Conservation (phyloP, 1,284 basidiomycete species). For the Amylostereum areolatum region DNA sequence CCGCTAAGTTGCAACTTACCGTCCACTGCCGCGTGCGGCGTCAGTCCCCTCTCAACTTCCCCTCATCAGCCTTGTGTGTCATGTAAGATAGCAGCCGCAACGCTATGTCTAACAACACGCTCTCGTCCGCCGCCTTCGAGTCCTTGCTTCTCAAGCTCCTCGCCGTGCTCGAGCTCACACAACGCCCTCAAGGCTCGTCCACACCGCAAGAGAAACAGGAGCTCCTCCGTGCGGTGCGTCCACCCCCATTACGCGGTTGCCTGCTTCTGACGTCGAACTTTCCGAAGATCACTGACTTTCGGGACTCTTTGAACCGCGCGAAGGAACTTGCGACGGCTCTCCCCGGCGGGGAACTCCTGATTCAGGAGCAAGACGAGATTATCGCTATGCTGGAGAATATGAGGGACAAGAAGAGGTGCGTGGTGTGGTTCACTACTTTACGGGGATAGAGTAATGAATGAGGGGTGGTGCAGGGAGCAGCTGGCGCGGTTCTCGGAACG, state of each 20-base stretch:
- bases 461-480: constrained; percentile 25
- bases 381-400: constrained; percentile 56
- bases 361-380: constrained; percentile 59
- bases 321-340: constrained; percentile 49
- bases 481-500: constrained; percentile 33
- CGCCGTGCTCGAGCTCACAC: constrained; percentile 47
- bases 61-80: neutral
- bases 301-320: constrained; percentile 45
- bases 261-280: neutral
- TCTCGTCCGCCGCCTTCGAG: constrained; percentile 43
- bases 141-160: constrained; percentile 47
- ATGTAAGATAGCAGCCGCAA: neutral
- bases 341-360: constrained; percentile 60
- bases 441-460: neutral
- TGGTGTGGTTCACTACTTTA: neutral
- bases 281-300: constrained; percentile 60
- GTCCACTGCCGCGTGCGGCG: too few relatives aligned
- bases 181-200: constrained; percentile 41
- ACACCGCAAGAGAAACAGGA: constrained; percentile 54
- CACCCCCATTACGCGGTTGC: neutral
- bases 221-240: constrained; percentile 54
- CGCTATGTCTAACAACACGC: constrained; percentile 10
- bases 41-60: neutral
- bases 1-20: too few relatives aligned
- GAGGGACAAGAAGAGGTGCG: constrained; percentile 53